phyloP scores from a whole-genome alignment of 1,139 yeast genomes.

The Kluyveromyces marxianus region DNA sequence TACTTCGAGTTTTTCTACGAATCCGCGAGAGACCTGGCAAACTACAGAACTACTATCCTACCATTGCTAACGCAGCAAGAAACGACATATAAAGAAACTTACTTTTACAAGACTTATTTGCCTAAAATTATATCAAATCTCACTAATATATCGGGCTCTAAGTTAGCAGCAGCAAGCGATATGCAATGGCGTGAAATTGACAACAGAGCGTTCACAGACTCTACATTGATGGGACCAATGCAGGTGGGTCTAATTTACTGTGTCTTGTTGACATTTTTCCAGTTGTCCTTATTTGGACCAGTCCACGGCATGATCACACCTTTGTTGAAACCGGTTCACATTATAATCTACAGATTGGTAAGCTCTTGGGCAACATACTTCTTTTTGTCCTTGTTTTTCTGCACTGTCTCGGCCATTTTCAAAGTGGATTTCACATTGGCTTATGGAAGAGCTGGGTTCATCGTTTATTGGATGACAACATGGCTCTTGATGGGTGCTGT shows the following conservation, averaged over 20 bases:
- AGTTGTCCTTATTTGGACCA: constrained; percentile 50
- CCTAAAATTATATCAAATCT: constrained; percentile 15
- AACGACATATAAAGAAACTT: constrained; percentile 23
- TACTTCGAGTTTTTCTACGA: constrained; percentile 38
- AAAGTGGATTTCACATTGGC: constrained; percentile 45
- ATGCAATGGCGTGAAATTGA: constrained; percentile 36
- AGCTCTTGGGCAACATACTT: constrained; percentile 44
- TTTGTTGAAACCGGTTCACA: constrained; percentile 38
- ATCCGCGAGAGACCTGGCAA: constrained; percentile 47
- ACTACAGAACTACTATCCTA: constrained; percentile 36
- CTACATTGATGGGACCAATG: constrained; percentile 52
- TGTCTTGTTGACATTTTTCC: constrained; percentile 59
- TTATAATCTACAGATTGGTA: constrained; percentile 42
- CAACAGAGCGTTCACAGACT: constrained; percentile 42
- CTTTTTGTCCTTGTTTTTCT: constrained; percentile 46
- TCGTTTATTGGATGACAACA: constrained; percentile 57
- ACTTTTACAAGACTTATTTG: constrained; percentile 23
- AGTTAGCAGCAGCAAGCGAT: constrained; percentile 28
- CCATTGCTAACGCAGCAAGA: constrained; percentile 35
- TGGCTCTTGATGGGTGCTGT: constrained; percentile 54
- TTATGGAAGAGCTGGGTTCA: constrained; percentile 55
- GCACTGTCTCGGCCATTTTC: constrained; percentile 54
- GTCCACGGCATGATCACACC: constrained; percentile 44
- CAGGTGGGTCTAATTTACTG: constrained; percentile 73
- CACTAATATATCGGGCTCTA: neutral